Base-by-base conservation (phyloP, 2,329 filamentous ascomycete species). In the Rugonectria rugulosa region DNA sequence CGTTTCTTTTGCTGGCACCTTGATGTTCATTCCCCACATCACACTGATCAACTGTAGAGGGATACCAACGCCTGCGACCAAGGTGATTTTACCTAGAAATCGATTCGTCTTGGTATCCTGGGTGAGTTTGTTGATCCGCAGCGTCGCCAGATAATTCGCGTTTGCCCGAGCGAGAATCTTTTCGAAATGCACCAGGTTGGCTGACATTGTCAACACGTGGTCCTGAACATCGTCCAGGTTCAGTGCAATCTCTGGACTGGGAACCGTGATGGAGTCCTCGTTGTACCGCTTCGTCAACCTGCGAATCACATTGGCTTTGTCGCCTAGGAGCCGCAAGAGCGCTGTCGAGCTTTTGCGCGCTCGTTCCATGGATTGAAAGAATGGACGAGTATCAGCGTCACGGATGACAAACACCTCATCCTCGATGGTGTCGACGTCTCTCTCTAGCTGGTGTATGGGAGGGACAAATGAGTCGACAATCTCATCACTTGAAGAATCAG, bases 191-290 rank as follows among this genome's bases (percentile, higher is more conserved):
- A 87, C 87, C 66, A 99, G 77, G 75, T 96, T 99, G 64, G 90
- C 94, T 84, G 97, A 96, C 94, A 98, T 98, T 40, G 95, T 99
- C 56, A 99, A 91, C 50, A 99, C 94, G 83, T 99, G 95, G 76
- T 99, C 95, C 75, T 99, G 95, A 62, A 99, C 97, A 77, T 99
- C 95, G 69, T 91, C 92, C 31, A 99, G 84, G 71, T 99, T 99
- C 69, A 99, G 85, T 19, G 93, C 94, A 63, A 99, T 97, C 70
- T 98, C 94, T 77, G 95, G 94, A 43, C 93, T 90, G 6, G 95
- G 95, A 1, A 94, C 96, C 47, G 97, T 90, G 62, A 91, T 89
- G 79, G 96, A 98, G 62, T 96, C 92, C 70, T 97, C 94, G 73
- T 97, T 98, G 84, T 95, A 99, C 46, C 95, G 91, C 80, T 99